Percentiles rank a stretch among this genome's conserved stretches.
These are phyloP conservation scores for Suillus decipiens DNA, from an alignment of 768 basidiomycete species.

Conservation along the genomic window DNA sequence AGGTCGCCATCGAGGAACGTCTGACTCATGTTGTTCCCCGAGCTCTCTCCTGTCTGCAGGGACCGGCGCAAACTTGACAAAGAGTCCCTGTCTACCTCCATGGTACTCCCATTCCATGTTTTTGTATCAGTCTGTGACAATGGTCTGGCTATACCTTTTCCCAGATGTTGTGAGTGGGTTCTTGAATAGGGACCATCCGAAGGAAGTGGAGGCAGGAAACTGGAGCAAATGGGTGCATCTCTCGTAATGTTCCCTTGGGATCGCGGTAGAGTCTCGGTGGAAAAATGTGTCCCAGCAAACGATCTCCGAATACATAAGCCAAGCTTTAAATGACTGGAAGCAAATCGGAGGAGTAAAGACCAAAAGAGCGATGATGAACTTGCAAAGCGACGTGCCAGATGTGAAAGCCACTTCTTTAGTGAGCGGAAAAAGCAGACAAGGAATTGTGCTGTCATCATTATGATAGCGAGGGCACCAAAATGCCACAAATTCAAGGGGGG, in stretches of 20 bases:
- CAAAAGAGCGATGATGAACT: not conserved
- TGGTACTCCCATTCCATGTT: not conserved
- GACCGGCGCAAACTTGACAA: not conserved
- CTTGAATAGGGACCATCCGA: not conserved
- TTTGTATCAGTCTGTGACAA: not conserved
- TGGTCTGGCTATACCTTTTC: not conserved
- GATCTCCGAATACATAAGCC: not conserved
- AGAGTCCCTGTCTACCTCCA: not conserved
- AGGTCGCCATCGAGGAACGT: not conserved
- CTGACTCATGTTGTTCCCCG: not conserved
- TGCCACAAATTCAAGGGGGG: too few species aligned
- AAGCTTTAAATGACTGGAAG: not conserved
- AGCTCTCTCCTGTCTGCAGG: not conserved
- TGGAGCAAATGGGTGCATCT: not conserved
- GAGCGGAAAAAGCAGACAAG: not conserved
- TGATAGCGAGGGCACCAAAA: too few species aligned
- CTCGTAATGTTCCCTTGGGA: not conserved
- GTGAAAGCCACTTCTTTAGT: constrained; percentile 1
- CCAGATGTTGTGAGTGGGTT: not conserved
- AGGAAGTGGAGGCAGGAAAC: not conserved
- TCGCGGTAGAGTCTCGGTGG: not conserved
- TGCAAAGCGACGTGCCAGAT: not conserved
- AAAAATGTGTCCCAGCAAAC: not conserved
- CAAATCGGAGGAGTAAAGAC: not conserved
- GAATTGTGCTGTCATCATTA: not conserved